These are phyloP conservation scores for Coix lacrymajobi DNA, from an alignment of 176 grass and related monocot genomes.

Conservation along the genomic window DNA sequence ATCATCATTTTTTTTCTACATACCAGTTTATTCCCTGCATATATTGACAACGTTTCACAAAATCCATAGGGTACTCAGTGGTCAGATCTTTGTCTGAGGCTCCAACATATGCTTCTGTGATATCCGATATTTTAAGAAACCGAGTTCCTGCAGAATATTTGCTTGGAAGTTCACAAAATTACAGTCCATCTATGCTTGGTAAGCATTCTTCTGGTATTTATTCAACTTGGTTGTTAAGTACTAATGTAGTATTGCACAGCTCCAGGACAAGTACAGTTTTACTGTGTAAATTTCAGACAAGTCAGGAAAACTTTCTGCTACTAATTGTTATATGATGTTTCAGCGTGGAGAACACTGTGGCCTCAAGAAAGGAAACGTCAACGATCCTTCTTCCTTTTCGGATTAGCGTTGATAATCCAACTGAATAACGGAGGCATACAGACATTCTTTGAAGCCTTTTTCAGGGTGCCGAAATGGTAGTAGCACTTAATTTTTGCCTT, in stretches of 20 bases:
- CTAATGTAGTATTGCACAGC: background rate
- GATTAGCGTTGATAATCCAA: slow-evolving; percentile 81
- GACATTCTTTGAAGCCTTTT: slow-evolving; percentile 86
- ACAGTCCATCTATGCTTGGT: slow-evolving; percentile 89
- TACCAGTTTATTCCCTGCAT: background rate
- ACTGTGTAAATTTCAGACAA: background rate
- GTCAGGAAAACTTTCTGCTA: background rate
- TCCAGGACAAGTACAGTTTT: background rate
- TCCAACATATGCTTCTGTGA: slow-evolving; percentile 81
- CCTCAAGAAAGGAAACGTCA: slow-evolving; percentile 93
- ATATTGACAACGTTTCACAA: slow-evolving; percentile 15
- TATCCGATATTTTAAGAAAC: slow-evolving; percentile 81
- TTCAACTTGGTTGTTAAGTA: background rate
- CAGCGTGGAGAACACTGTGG: slow-evolving; percentile 93
- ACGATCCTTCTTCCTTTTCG: slow-evolving; percentile 93
- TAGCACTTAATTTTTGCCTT: background rate
- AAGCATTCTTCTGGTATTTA: slow-evolving; percentile 14
- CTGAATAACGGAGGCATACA: slow-evolving; percentile 89
- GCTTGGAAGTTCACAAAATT: slow-evolving; percentile 36
- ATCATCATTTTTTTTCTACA: background rate
- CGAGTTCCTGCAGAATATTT: slow-evolving; percentile 45
- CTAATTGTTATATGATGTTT: slow-evolving; percentile 26
- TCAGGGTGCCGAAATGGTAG: slow-evolving; percentile 85
- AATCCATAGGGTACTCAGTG: slow-evolving; percentile 85
- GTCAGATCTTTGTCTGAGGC: slow-evolving; percentile 98